Evolutionary conservation across 306 rosid species (phyloP), one percentile per base, ranked within the genome.

Genomic region (Prosopis cineraria): DNA sequence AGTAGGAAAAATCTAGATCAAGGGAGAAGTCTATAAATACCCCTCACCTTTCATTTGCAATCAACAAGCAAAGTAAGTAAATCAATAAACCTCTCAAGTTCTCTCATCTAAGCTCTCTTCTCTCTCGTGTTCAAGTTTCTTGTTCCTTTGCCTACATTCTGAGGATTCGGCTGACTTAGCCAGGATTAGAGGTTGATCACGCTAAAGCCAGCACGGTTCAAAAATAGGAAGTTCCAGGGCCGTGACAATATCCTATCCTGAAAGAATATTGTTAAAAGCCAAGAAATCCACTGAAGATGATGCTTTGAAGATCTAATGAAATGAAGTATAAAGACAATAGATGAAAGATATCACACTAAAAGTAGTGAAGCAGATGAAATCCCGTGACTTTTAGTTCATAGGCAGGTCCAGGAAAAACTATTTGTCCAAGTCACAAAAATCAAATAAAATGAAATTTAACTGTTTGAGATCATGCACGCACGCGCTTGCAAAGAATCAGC

Each of bases 291-390:
- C 68, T 58, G 39, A 45, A 45, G 48, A 56, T 34, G 40, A 53
- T 70, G 63, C 56, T 67, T 64, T n/a, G 30, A 40, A 68, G 80
- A 81, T 53, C 36, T 58, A 50, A 69, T 68, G 29, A 37, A 77
- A 73, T 73, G 76, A 37, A 66, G 58, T 66, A 37, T 30, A 55
- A 30, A 68, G 72, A 69, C 13, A 36, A 29, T 65, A 36, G 45
- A 45, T 27, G 62, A 43, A 72, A 48, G 44, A 79, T 10, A 50
- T 56, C 41, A 29, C 43, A 60, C 50, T 25, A 73, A 58, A 58
- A 25, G 72, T 6, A 39, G 55, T 78, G 56, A 81, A 72, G 33
- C 58, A 43, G 40, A 43, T 41, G 70, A 76, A 5, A 74, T 63
- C 9, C 75, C 13, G 59, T n/a, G 53, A 84, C 59, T 34, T 78